Evolutionary conservation across 2,329 filamentous ascomycete species (phyloP).

Genomic region (Clathrospora elynae): DNA sequence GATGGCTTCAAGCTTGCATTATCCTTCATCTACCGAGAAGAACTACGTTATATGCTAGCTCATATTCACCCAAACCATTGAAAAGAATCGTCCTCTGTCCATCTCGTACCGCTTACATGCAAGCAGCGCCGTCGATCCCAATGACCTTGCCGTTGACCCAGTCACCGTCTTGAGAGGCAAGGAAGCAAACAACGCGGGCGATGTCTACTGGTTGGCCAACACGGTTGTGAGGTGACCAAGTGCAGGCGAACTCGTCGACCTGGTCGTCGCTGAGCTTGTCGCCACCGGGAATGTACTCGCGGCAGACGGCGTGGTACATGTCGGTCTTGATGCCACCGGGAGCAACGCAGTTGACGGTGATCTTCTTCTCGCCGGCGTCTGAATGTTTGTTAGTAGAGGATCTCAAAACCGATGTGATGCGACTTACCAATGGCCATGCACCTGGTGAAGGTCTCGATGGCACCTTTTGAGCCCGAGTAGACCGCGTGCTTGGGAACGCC

Average conservation of each 20-base stretch:
- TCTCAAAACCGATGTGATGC: no score
- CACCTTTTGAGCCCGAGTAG: slow-evolving; percentile 60
- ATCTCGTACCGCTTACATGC: slow-evolving; percentile 43
- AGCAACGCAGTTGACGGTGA: slow-evolving; percentile 65
- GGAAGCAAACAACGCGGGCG: slow-evolving; percentile 66
- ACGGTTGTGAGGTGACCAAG: slow-evolving; percentile 68
- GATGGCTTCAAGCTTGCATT: background rate
- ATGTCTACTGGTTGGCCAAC: slow-evolving; percentile 72
- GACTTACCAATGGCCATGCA: slow-evolving; percentile 58
- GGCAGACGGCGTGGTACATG: slow-evolving; percentile 67
- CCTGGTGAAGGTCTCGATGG: slow-evolving; percentile 60
- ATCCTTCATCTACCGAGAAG: slow-evolving; percentile 2
- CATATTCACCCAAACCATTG: slow-evolving; percentile 2
- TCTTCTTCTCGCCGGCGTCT: slow-evolving; percentile 60
- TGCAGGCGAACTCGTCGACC: slow-evolving; percentile 66
- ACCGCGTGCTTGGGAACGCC: slow-evolving; percentile 60
- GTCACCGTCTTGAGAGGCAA: slow-evolving; percentile 63
- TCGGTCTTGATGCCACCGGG: slow-evolving; percentile 62
- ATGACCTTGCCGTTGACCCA: slow-evolving; percentile 62
- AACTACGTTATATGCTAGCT: slow-evolving; percentile 15
- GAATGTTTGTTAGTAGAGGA: slow-evolving; percentile 18
- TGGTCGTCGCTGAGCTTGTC: slow-evolving; percentile 62
- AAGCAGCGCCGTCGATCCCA: slow-evolving; percentile 53
- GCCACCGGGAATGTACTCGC: slow-evolving; percentile 65
- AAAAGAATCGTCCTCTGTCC: slow-evolving; percentile 6